These are phyloP conservation scores for Kappamyces sp. DNA, from an alignment of 192 early-diverging fungal species.

Conservation along the genomic window DNA sequence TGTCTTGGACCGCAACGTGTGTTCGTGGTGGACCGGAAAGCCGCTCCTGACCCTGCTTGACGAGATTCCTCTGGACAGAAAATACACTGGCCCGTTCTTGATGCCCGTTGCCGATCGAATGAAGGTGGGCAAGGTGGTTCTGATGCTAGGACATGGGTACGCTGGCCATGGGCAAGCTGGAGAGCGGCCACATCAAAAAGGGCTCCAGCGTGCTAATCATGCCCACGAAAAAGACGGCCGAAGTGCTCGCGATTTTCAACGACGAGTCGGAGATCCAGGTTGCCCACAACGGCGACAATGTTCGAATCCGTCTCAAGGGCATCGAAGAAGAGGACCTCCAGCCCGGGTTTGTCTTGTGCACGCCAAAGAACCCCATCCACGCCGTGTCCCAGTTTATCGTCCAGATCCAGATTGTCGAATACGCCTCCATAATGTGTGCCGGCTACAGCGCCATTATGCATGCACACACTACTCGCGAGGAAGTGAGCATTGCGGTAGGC, in stretches of 20 bases:
- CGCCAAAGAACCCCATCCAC: slow-evolving; percentile 70
- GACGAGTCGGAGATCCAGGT: slow-evolving; percentile 72
- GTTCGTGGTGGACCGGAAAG: slow-evolving; percentile 75
- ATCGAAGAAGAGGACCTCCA: slow-evolving; percentile 92
- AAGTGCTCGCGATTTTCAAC: slow-evolving; percentile 77
- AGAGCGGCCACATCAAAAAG: slow-evolving; percentile 85
- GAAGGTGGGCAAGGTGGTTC: slow-evolving; percentile 42
- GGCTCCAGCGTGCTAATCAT: slow-evolving; percentile 83
- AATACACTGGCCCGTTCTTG: slow-evolving; percentile 81
- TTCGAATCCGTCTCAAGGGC: slow-evolving; percentile 79
- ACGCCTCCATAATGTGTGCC: slow-evolving; percentile 93
- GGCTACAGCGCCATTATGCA: slow-evolving; percentile 94
- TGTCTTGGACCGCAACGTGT: slow-evolving; percentile 49
- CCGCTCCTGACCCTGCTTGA: slow-evolving; percentile 87
- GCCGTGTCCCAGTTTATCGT: slow-evolving; percentile 76
- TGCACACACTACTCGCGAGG: slow-evolving; percentile 81
- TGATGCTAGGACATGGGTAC: slow-evolving; percentile 85
- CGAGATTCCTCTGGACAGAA: slow-evolving; percentile 76
- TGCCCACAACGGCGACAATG: slow-evolving; percentile 88
- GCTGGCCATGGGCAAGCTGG: slow-evolving; percentile 91
- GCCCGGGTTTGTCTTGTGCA: slow-evolving; percentile 84
- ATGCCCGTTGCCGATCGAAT: slow-evolving; percentile 95
- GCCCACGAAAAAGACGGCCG: slow-evolving; percentile 79
- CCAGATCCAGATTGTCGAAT: slow-evolving; percentile 84
- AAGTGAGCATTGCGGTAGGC: slow-evolving; percentile 68